Base-by-base conservation (phyloP, 345 rosid species). In the Iberis pinnata region DNA sequence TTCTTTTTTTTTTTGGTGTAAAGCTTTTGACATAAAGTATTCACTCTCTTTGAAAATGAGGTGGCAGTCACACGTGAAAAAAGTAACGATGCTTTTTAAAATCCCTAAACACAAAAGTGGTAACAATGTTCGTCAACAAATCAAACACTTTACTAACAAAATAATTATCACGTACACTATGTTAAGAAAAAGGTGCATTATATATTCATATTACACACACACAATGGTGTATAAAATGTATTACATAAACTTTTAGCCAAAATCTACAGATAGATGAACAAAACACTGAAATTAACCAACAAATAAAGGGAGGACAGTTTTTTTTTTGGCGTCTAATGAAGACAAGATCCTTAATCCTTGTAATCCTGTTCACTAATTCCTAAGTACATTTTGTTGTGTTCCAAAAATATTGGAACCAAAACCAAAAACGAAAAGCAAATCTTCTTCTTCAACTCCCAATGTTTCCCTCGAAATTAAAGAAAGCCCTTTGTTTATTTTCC, bases 271-370 rank as follows among this genome's bases (percentile, higher is more conserved):
- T 8, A 35, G 48, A 33, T 41, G 12, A 56, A 65, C 39, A 35
- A 13, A 57, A 25, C 9, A 29, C 9, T 9, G n/a, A 25, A 54
- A 37, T n/a, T n/a, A n/a, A 63, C 12, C 15, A 9, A n/a, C n/a
- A 18, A 22, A 19, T 18, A 11, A 18, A 19, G 49, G 40, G 8
- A 6, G 4, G n/a, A n/a, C n/a, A n/a, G n/a, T n/a, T 5, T 6
- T 32, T 35, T 18, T 25, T 40, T 20, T 74, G 78, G 77, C 73
- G 69, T 60, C 15, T 74, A 53, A 71, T 54, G 78, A 63, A 51
- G 73, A 75, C 84, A 73, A 40, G 61, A 61, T 68, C 77, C 88
- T 63, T 63, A 46, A 40, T 61, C 68, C 63, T 20, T 37, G 81
- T 69, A 31, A 56, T 45, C 61, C 59, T n/a, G 44, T 50, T 43